phyloP scores from a whole-genome alignment of 352 stramenopile genomes.

The Phytophthora ramorum region DNA sequence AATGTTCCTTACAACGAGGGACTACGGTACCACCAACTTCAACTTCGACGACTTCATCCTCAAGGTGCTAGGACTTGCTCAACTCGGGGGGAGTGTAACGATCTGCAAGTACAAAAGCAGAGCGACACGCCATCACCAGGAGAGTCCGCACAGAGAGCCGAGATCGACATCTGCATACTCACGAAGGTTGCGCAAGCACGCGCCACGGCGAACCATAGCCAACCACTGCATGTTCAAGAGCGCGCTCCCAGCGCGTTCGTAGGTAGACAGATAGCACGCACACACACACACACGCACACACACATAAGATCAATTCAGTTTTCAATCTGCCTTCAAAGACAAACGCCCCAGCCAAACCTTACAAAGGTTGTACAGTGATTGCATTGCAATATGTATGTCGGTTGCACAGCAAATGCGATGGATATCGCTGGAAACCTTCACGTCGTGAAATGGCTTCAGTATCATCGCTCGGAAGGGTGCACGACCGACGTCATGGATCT shows the following conservation, averaged over 20 bases:
- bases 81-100: slow-evolving; percentile 5
- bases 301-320: no score
- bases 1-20: background rate
- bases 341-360: no score
- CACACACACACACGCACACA: no score
- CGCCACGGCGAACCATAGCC: background rate
- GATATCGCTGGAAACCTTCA: no score
- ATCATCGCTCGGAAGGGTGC: no score
- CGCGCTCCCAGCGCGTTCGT: no score
- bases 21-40: slow-evolving; percentile 1
- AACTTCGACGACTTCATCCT: slow-evolving; percentile 1
- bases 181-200: background rate
- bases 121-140: background rate
- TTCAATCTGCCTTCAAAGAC: no score
- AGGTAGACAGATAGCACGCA: no score
- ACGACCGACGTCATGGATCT: no score
- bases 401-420: no score
- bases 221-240: slow-evolving; percentile 1
- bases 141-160: background rate
- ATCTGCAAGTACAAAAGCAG: slow-evolving; percentile 1
- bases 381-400: no score
- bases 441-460: no score
- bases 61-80: background rate
- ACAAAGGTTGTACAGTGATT: background rate
- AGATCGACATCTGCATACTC: background rate